Base-by-base conservation (phyloP, 805 yeast genomes). In the Citeromyces nyonsensis region DNA sequence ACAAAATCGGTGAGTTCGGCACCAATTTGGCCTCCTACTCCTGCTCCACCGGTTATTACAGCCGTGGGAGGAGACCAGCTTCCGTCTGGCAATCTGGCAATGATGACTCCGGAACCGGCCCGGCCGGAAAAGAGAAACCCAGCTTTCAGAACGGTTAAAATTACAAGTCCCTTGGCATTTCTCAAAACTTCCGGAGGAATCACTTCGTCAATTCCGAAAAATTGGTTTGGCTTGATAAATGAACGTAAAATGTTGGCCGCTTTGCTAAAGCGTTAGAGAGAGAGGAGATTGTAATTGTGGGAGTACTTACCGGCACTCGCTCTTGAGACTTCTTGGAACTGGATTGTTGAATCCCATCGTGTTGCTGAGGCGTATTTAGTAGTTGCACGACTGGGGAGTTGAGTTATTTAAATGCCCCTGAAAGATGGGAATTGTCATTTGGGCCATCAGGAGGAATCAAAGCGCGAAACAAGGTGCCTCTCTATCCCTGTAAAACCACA, bases 41-140 rank as follows among this genome's bases (percentile, higher is more conserved):
- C 97, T 4, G 96, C 97, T 44, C 97, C 98, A 3, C 94, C 97
- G 14, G 96, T 82, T 33, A 73, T 77, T 41, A 91, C 78, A 7
- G 96, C 98, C 2, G 94, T 77, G 1, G 98, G 98, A 3, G 96
- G 94, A 10, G 96, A 85, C 98, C 98, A 88, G 0, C 80, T 56
- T 1, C 96, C 97, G 54, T 91, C 97, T 2, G 93, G 93, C 32
- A 91, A 63, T 37, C 96, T 63, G 4, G 96, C 95, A 15, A 88
- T 93, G 38, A 88, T 80, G 25, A 88, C 82, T 40, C 98, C 98
- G 1, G 95, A 82, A 15, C 98, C 98, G 1, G 96, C 97, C 51
- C 98, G 70, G 20, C 97, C 98, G 3, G 95, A 82, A 52, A 88
- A 88, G 35, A 88, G 61, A 52, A 88, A 88, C 3, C 98, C 98